Evolutionary conservation across 2,329 filamentous ascomycete species (phyloP).

Genomic region (Pyrenochaeta sp.): DNA sequence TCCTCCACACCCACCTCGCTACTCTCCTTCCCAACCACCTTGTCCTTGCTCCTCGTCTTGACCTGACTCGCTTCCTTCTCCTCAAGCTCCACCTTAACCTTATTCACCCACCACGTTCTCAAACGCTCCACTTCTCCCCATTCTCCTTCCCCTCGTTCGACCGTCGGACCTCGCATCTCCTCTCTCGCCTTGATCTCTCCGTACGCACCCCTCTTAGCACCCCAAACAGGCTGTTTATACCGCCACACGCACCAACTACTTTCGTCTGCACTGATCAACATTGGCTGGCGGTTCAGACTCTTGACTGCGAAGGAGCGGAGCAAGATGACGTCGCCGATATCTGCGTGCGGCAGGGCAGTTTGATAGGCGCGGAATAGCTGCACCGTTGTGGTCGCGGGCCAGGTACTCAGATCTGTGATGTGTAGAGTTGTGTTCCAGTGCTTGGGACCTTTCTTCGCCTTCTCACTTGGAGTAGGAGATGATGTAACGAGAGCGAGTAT

Average conservation of each 20-base stretch:
- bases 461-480: conserved; percentile 40
- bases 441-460: conserved; percentile 53
- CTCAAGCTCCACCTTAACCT: conserved; percentile 25
- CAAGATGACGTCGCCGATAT: conserved; percentile 55
- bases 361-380: conserved; percentile 56
- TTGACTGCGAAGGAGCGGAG: conserved; percentile 55
- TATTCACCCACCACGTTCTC: conserved; percentile 50
- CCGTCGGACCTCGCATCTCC: conserved; percentile 56
- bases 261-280: conserved; percentile 52
- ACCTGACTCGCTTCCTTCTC: conserved; percentile 19
- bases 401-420: conserved; percentile 51
- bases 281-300: conserved; percentile 46
- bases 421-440: conserved; percentile 55
- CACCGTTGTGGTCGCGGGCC: conserved; percentile 39
- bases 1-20: not conserved
- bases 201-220: conserved; percentile 32
- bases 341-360: conserved; percentile 51
- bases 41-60: conserved; percentile 19
- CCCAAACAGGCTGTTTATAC: conserved; percentile 43
- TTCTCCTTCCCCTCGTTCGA: conserved; percentile 58
- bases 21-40: not conserved
- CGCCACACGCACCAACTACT: conserved; percentile 60
- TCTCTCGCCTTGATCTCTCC: conserved; percentile 47
- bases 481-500: conserved; percentile 55
- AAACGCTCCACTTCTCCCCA: conserved; percentile 52